These are phyloP conservation scores for Colletotrichum truncatum DNA, from an alignment of 2,329 filamentous ascomycete species.

Conservation along the genomic window DNA sequence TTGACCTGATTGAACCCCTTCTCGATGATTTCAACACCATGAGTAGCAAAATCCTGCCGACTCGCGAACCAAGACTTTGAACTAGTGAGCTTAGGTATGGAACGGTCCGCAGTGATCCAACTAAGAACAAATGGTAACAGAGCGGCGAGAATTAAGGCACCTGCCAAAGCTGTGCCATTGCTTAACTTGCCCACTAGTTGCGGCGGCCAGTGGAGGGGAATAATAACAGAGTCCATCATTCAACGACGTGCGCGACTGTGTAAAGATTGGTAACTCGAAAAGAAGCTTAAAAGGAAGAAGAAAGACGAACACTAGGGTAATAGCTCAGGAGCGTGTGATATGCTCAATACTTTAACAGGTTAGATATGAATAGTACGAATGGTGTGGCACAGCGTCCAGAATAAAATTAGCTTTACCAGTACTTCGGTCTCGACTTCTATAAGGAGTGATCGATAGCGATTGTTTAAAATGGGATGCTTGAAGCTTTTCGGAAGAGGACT, in stretches of 20 bases:
- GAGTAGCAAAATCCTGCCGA: conserved; percentile 12
- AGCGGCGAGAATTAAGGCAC: neutral
- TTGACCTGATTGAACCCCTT: conserved; percentile 12
- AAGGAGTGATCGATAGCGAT: neutral
- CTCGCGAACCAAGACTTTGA: conserved; percentile 20
- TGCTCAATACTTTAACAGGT: neutral
- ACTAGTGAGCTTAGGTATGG: conserved; percentile 13
- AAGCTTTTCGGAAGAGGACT: neutral
- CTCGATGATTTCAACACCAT: conserved; percentile 26
- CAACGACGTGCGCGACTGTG: neutral
- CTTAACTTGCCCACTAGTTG: neutral
- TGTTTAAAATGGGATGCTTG: neutral
- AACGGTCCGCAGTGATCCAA: neutral
- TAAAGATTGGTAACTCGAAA: neutral
- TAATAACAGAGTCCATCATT: neutral
- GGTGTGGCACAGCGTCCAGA: neutral
- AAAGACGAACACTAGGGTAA: neutral
- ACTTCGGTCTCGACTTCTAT: neutral
- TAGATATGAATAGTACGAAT: neutral
- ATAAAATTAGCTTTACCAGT: neutral
- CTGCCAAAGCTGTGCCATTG: neutral
- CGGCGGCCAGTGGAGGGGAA: neutral
- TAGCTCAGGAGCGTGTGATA: neutral
- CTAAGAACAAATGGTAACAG: neutral
- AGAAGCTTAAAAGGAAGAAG: neutral